Percentiles rank a stretch among this genome's conserved stretches.
phyloP scores from a whole-genome alignment of 495 filamentous ascomycete species.

The Aspergillus incahuasiensis region DNA sequence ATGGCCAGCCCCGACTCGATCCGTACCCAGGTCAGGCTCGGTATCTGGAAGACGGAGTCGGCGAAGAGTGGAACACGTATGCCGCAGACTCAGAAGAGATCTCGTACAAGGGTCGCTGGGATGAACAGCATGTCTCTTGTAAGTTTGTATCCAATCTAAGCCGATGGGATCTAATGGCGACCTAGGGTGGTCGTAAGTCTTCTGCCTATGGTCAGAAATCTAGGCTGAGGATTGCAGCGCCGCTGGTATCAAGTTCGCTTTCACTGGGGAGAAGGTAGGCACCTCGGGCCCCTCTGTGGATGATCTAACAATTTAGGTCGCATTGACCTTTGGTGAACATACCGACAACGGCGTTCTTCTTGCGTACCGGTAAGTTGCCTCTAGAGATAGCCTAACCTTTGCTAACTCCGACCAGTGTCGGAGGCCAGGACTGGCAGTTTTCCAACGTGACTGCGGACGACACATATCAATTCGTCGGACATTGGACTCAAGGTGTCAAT shows the following conservation, averaged over 20 bases:
- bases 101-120: constrained; percentile 67
- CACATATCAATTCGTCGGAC: constrained; percentile 56
- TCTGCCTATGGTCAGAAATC: background rate
- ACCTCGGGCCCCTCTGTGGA: background rate
- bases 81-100: constrained; percentile 51
- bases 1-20: constrained; percentile 50
- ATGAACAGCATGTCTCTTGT: constrained; percentile 61
- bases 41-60: constrained; percentile 14
- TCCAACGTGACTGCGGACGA: constrained; percentile 59
- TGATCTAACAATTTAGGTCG: constrained; percentile 25
- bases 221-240: constrained; percentile 24
- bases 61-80: constrained; percentile 46
- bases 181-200: constrained; percentile 38
- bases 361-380: no score
- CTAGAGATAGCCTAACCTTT: background rate
- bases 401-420: constrained; percentile 36
- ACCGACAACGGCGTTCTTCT: background rate
- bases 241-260: constrained; percentile 62
- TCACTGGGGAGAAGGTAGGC: constrained; percentile 49
- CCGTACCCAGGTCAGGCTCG: constrained; percentile 31
- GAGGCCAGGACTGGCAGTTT: constrained; percentile 61
- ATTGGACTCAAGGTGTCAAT: constrained; percentile 20
- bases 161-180: background rate
- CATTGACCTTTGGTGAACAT: constrained; percentile 50
- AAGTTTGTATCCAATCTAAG: constrained; percentile 33